Conservation (phyloP, 2,329 filamentous ascomycete species). For the Hypomyces rosellus region DNA sequence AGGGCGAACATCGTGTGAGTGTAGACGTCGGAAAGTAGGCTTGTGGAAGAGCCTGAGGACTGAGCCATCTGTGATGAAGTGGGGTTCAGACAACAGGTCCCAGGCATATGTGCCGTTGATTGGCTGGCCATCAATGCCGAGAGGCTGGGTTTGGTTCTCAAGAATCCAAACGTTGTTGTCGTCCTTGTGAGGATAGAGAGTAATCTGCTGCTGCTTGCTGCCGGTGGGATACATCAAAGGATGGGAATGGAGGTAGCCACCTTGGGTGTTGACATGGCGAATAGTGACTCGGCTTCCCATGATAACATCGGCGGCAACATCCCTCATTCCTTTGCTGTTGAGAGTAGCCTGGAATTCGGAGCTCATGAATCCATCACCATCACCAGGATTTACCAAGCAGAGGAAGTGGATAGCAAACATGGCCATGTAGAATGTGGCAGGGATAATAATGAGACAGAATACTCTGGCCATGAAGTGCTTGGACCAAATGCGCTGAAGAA, state of each 20-base stretch:
- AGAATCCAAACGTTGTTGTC: slow-evolving; percentile 94
- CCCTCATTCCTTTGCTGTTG: slow-evolving; percentile 94
- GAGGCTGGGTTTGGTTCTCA: slow-evolving; percentile 93
- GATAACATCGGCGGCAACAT: slow-evolving; percentile 85
- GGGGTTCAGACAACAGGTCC: slow-evolving; percentile 62
- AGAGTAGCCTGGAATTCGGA: slow-evolving; percentile 97
- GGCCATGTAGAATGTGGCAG: slow-evolving; percentile 82
- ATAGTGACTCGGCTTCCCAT: slow-evolving; percentile 81
- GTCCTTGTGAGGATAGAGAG: slow-evolving; percentile 97
- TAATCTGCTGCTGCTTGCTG: slow-evolving; percentile 98
- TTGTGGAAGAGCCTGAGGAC: slow-evolving; percentile 78
- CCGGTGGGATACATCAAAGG: slow-evolving; percentile 95
- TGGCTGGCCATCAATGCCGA: slow-evolving; percentile 65
- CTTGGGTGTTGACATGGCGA: slow-evolving; percentile 94
- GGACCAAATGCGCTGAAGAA: slow-evolving; percentile 63
- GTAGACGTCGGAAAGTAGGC: slow-evolving; percentile 78
- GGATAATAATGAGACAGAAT: slow-evolving; percentile 89
- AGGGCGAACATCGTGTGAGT: slow-evolving; percentile 90
- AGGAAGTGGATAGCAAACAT: slow-evolving; percentile 98
- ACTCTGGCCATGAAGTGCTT: slow-evolving; percentile 90
- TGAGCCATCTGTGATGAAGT: slow-evolving; percentile 71
- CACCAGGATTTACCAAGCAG: slow-evolving; percentile 87
- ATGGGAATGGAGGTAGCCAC: slow-evolving; percentile 95
- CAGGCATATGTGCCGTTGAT: slow-evolving; percentile 79
- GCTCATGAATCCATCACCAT: slow-evolving; percentile 99